Conservation (phyloP, 495 filamentous ascomycete species). For the Rostrohypoxylon terebratum region DNA sequence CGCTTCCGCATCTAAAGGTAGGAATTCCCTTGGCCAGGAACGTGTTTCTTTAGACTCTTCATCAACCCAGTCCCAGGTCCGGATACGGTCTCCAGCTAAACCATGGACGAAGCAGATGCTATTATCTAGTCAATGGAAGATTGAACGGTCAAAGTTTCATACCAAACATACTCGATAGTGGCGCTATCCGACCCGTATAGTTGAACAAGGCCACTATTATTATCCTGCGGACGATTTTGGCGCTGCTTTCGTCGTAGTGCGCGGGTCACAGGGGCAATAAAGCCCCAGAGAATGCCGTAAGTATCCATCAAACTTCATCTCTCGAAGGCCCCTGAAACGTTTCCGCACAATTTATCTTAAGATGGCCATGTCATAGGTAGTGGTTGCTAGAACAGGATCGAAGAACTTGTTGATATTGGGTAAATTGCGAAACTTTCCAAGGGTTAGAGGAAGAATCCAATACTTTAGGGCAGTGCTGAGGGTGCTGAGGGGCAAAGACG, state of each 20-base stretch:
- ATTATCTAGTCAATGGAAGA: not conserved
- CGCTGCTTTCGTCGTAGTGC: not conserved
- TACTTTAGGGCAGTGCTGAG: not conserved
- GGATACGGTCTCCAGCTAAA: slow-evolving; percentile 1
- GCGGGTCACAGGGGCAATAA: not conserved
- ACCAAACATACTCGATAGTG: not conserved
- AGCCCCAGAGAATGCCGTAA: not conserved
- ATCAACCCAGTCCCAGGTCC: slow-evolving; percentile 5
- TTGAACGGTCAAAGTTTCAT: not conserved
- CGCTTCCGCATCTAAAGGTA: slow-evolving; percentile 1
- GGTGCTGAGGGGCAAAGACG: slow-evolving; percentile 12
- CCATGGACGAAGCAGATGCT: slow-evolving; percentile 11
- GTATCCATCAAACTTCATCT: not conserved
- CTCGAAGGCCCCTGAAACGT: not conserved
- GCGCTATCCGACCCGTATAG: slow-evolving; percentile 1
- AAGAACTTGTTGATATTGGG: not conserved
- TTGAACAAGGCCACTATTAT: not conserved
- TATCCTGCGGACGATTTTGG: not conserved
- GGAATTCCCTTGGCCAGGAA: not conserved
- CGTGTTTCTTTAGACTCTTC: not conserved
- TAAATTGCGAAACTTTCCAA: not conserved
- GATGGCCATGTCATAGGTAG: not conserved
- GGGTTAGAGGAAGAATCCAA: not conserved
- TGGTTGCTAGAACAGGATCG: not conserved
- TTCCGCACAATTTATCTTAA: not conserved